A percentile compares a stretch with the other conserved stretches of the same genome.
Conservation (phyloP, 805 yeast species). For the Pichia scutulata region DNA sequence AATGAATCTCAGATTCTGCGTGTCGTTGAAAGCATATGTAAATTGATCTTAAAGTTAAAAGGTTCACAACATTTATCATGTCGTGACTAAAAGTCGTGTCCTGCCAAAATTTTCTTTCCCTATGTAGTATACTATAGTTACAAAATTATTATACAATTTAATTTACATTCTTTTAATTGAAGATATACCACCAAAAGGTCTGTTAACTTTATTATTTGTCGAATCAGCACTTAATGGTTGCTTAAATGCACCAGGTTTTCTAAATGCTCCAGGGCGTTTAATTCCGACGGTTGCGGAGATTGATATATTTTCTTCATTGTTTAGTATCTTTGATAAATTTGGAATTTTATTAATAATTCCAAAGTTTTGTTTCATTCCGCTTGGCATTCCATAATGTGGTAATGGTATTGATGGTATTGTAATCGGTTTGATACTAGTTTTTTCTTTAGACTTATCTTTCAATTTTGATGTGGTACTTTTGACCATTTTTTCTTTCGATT, state of each 20-base stretch:
- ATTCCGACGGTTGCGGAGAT: neutral
- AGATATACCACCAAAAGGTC: conserved; percentile 7
- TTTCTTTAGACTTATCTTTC: conserved; percentile 2
- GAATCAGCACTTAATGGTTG: conserved; percentile 15
- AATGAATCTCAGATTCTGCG: no score
- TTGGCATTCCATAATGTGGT: conserved; percentile 28
- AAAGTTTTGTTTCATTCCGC: conserved; percentile 9
- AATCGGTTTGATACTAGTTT: conserved; percentile 1
- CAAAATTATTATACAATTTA: neutral
- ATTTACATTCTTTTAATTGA: neutral
- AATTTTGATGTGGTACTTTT: neutral
- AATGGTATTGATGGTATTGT: conserved; percentile 19
- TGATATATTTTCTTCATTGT: neutral
- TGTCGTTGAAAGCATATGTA: no score
- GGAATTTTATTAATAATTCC: neutral
- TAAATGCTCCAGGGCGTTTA: conserved; percentile 15
- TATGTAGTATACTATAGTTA: neutral
- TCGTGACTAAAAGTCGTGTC: neutral
- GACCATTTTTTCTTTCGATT: neutral
- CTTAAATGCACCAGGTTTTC: conserved; percentile 29
- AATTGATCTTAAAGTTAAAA: no score
- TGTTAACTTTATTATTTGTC: conserved; percentile 5
- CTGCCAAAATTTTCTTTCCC: no score
- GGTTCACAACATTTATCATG: neutral
- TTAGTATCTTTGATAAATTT: neutral